Conservation (phyloP, 371 early-diverging fungal species). For the Batkoa obscura region DNA sequence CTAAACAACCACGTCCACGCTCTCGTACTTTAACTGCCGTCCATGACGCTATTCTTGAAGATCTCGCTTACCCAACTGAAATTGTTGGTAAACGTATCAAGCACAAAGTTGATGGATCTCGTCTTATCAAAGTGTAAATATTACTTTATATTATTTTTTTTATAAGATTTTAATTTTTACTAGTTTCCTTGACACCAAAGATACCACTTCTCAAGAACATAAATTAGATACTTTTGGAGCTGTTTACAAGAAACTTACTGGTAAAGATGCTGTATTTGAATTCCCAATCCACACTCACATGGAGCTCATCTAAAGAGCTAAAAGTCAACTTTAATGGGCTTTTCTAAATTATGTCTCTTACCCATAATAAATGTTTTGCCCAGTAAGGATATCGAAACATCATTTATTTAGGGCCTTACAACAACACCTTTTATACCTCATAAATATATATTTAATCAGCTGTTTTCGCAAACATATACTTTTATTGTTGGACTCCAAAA, state of each 20-base stretch:
- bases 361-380: too few relatives aligned
- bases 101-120: conserved; percentile 84
- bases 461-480: too few relatives aligned
- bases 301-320: conserved; percentile 5
- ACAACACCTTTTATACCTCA: too few relatives aligned
- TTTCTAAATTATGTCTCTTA: too few relatives aligned
- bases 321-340: too few relatives aligned
- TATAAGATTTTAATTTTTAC: not conserved
- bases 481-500: too few relatives aligned
- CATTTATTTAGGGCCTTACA: too few relatives aligned
- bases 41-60: conserved; percentile 89
- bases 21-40: conserved; percentile 91
- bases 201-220: conserved; percentile 87
- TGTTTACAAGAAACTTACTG: conserved; percentile 87
- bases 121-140: conserved; percentile 77
- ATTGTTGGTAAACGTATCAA: conserved; percentile 94
- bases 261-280: conserved; percentile 93
- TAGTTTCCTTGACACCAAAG: conserved; percentile 88
- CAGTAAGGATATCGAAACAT: too few relatives aligned
- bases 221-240: conserved; percentile 93
- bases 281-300: conserved; percentile 43
- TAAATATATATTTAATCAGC: too few relatives aligned
- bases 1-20: conserved; percentile 82
- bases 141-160: conserved; percentile 5
- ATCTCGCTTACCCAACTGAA: conserved; percentile 93